Base-by-base conservation (phyloP, 345 rosid genomes). In the Lepidium sativum region DNA sequence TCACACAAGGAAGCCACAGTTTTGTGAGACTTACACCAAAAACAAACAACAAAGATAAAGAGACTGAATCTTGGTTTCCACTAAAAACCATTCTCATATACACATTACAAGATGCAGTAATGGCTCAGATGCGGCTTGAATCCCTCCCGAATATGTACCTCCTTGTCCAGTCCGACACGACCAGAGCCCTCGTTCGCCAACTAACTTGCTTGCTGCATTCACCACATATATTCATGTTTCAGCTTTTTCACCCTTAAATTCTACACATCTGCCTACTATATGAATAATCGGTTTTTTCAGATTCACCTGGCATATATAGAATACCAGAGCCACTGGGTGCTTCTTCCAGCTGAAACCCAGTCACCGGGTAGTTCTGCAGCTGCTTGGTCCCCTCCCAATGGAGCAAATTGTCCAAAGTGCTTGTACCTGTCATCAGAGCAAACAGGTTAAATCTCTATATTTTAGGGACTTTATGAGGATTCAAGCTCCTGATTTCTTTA, bases 261-360 rank as follows among this genome's bases (percentile, higher is more conserved):
- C 31, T n/a, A n/a, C n/a, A n/a, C n/a, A n/a, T n/a, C n/a, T 14
- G 56, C 20, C n/a, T 14, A 60, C 25, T 43, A 29, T 31, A 34
- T 2, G 62, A 61, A 60, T 2, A 16, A 8, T 6, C 3, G 6
- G 12, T 14, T 16, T 20, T n/a, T 52, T 27, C 25, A 59, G 67
- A 31, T 35, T 61, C 51, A 88, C 97, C 99, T 94, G 11, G 96
- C 97, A 70, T 94, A 94, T 12, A 90, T 85, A 51, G 99, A n/a
- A 78, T 94, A 94, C 97, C 96, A 94, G 38, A 94, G 96, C 99
- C 99, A 94, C 73, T 94, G 99, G 0, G 96, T 79, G 77, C 99
- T 91, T 59, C 69, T 89, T 68, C 97, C 97, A 74, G 84, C 73
- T 21, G 97, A 90, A 56, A 94, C 92, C 96, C 99, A 91, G 68